Percentiles rank a stretch among this genome's conserved stretches.
phyloP scores from a whole-genome alignment of 345 rosid genomes.

The Conringia planisiliqua region DNA sequence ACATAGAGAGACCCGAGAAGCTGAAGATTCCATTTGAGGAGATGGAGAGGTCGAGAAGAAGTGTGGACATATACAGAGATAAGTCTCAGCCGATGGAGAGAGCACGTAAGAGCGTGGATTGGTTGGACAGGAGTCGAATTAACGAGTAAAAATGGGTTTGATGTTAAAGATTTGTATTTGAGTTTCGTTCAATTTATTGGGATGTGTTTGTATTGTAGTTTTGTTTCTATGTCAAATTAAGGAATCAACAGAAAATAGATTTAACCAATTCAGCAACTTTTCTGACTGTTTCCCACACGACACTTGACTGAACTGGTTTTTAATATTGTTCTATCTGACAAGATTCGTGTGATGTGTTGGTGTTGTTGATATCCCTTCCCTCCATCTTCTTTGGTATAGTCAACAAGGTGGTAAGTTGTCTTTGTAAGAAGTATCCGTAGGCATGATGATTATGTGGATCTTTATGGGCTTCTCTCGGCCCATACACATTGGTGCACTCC shows the following conservation, averaged over 20 bases:
- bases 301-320: neutral
- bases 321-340: neutral
- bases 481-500: neutral
- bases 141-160: conserved; percentile 1
- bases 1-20: conserved; percentile 54
- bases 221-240: conserved; percentile 3
- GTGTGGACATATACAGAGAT: conserved; percentile 75
- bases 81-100: conserved; percentile 66
- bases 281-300: conserved; percentile 13
- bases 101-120: conserved; percentile 83
- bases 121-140: conserved; percentile 50
- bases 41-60: conserved; percentile 84
- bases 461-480: neutral
- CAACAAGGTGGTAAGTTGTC: neutral
- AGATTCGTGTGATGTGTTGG: neutral
- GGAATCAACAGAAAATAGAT: conserved; percentile 19
- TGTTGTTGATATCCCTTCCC: neutral
- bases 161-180: conserved; percentile 23
- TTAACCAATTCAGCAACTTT: conserved; percentile 7
- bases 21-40: conserved; percentile 58
- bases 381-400: neutral
- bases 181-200: conserved; percentile 32
- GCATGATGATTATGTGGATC: neutral
- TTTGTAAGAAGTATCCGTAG: neutral
- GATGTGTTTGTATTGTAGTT: conserved; percentile 30